Conservation (phyloP, 2,329 filamentous ascomycete species). For the Alternaria longipes region DNA sequence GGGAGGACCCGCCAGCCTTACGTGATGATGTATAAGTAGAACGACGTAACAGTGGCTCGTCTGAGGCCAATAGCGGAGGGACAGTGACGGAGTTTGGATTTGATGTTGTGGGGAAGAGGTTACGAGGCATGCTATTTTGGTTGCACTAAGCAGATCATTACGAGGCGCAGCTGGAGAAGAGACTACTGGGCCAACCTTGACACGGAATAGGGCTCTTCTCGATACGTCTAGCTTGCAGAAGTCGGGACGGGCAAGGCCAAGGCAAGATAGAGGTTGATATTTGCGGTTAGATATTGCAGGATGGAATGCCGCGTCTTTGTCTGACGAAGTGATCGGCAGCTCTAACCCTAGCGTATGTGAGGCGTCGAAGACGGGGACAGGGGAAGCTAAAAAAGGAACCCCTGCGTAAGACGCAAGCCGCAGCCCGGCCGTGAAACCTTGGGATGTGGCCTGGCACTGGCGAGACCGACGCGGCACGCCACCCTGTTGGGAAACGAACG, state of each 20-base stretch:
- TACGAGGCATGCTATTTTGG: conserved; percentile 19
- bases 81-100: neutral
- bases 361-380: neutral
- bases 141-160: neutral
- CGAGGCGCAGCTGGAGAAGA: conserved; percentile 8
- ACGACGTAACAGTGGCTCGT: neutral
- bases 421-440: conserved; percentile 12
- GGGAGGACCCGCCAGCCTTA: neutral
- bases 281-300: conserved; percentile 2
- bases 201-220: neutral
- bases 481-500: conserved; percentile 9
- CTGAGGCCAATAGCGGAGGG: neutral
- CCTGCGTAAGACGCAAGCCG: conserved; percentile 12
- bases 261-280: neutral
- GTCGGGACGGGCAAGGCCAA: neutral
- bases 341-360: conserved; percentile 9
- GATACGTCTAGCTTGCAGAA: neutral
- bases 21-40: neutral
- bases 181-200: neutral
- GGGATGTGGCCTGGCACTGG: conserved; percentile 2
- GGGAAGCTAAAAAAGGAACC: conserved; percentile 7
- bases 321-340: conserved; percentile 13
- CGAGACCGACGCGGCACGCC: conserved; percentile 8
- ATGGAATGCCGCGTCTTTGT: conserved; percentile 5
- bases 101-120: conserved; percentile 13